Evolutionary conservation across 176 grass and related monocot species (phyloP), one percentile per base, ranked within the genome.

Genomic region (Zea luxurians): DNA sequence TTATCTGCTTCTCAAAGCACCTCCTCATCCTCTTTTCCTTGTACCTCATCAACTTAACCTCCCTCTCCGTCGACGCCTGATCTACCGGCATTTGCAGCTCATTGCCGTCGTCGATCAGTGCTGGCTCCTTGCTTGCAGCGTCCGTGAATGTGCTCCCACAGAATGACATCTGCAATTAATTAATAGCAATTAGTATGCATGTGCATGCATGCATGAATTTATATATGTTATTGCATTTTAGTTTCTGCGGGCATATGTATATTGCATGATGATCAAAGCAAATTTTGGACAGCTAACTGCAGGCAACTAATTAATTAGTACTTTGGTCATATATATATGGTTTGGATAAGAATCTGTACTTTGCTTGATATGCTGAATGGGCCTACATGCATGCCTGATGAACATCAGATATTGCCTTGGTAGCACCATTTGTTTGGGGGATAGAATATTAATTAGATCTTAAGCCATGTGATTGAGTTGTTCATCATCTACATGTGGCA

Each of bases 21-120:
- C 89, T 65, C 77, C 64, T 87, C 73, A 80, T 91, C 86, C 86
- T 82, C 77, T 95, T 95, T 64, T 94, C 92, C 73, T 65, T 85
- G 89, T 94, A 94, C 55, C 89, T 79, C 86, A 89, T 87, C 21
- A 94, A 38, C 72, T 87, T 89, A 8, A 78, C 81, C 64, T 91
- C 70, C 58, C 89, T 86, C 5, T 85, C 81, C 35, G 57, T 52
- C 2, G 12, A 17, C 2, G 12, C 13, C 10, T 34, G 61, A 50
- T 59, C 57, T 13, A 34, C 20, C 66, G 12, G 16, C 62, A 12
- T 78, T 67, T 43, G 76, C 48, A 78, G 76, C 63, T 55, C 63
- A 52, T 3, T 61, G 10, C n/a, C 4, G 3, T 61, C 36, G 2
- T 80, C 37, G 2, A 35, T 44, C 60, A n/a, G 85, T 76, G 48